Base-by-base conservation (phyloP, 179 eudicot species). In the Beta lomatogona region DNA sequence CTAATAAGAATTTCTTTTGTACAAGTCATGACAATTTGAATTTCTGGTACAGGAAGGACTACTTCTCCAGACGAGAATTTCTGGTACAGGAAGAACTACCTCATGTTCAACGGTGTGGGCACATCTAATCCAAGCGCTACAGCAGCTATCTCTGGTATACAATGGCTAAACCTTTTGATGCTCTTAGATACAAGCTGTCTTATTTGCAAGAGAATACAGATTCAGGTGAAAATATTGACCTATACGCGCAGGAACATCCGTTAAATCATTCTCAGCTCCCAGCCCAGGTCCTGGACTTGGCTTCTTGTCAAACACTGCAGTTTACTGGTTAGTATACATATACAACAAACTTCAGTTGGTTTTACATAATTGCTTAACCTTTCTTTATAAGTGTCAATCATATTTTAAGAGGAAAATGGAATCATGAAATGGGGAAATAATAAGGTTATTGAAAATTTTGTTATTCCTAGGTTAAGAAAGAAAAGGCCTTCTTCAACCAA, bases 401-500 rank as follows among this genome's bases (percentile, higher is more conserved):
- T 48, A 45, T 54, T 19, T 31, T 6, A 36, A 46, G 14, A 70
- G n/a, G 11, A 9, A 21, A 4, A n/a, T 71, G 58, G 21, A 50
- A 71, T 25, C 1, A 22, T 46, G 75, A n/a, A 9, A 9, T 25
- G 28, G 6, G 18, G 18, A 70, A 46, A 8, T 0, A 63, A 19
- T 73, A 57, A 73, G 36, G 66, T 57, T 22, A 50, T 50, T 67
- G 81, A 77, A 77, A 18, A 45, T 76, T 58, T 46, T 36, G 57
- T 73, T 67, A 14, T 45, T 82, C 71, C 25, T 86, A 89, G 93
- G 83, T 83, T 87, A 75, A 86, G 83, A 87, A 91, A 81, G 84
- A 95, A 91, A 86, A 89, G 97, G 87, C 87, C 85, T 44, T 92
- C 99, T 52, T 81, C 91, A 45, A 80, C 92, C 55, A 84, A 86